Conservation (phyloP, 257 asterid genomes). For the Forsythia suspensa region DNA sequence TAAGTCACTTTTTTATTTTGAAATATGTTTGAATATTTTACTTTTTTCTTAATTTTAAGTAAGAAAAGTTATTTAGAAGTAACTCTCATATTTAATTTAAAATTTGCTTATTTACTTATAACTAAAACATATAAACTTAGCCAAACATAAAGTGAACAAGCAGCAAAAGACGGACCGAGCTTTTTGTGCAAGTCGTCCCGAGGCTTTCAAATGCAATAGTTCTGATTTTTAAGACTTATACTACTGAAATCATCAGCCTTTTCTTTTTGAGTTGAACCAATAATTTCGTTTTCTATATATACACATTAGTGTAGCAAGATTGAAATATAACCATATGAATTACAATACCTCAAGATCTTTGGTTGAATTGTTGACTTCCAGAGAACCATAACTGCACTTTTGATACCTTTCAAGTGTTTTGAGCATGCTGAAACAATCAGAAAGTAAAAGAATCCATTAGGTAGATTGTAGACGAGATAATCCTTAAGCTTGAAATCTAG, state of each 20-base stretch:
- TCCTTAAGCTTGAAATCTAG: too few relatives aligned
- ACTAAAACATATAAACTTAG: too few relatives aligned
- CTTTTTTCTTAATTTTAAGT: too few relatives aligned
- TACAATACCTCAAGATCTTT: constrained; percentile 69
- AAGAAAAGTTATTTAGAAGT: too few relatives aligned
- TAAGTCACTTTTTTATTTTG: too few relatives aligned
- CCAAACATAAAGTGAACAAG: too few relatives aligned
- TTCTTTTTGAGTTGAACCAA: background rate
- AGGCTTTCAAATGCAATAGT: background rate
- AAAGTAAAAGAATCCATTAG: background rate
- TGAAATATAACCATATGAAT: background rate
- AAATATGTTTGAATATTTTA: too few relatives aligned
- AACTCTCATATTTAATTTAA: too few relatives aligned
- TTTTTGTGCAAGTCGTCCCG: background rate
- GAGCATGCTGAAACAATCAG: constrained; percentile 57
- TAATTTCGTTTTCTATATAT: background rate
- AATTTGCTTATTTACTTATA: too few relatives aligned
- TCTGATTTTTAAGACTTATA: background rate
- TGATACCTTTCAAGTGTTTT: constrained; percentile 94
- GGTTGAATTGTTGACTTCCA: constrained; percentile 63
- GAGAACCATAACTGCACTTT: constrained; percentile 80
- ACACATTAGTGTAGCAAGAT: background rate
- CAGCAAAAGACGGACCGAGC: too few relatives aligned
- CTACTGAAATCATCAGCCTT: background rate
- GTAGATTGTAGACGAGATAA: background rate